Conservation (phyloP, 306 rosid genomes). For the Neltuma alba region DNA sequence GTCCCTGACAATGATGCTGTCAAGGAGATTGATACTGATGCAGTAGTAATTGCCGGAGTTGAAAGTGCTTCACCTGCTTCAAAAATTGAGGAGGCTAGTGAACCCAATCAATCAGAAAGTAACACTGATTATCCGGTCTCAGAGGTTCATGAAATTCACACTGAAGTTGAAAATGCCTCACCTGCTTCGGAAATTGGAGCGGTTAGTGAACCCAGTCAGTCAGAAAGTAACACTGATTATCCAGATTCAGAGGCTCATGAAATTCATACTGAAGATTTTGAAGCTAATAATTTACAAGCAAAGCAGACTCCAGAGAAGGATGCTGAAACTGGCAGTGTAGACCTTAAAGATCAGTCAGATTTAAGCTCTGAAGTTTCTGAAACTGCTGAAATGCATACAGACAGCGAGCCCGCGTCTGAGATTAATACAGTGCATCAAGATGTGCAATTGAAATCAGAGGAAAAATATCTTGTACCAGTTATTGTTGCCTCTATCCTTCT, state of each 20-base stretch:
- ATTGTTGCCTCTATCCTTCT: slow-evolving; percentile 28
- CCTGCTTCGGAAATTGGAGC: neutral
- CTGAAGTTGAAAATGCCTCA: slow-evolving; percentile 28
- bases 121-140: neutral
- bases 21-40: neutral
- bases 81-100: neutral
- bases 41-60: slow-evolving; percentile 10
- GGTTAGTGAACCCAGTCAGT: neutral
- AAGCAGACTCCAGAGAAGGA: neutral
- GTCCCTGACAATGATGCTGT: slow-evolving; percentile 5
- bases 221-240: neutral
- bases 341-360: slow-evolving; percentile 17
- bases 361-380: slow-evolving; percentile 17
- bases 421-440: neutral
- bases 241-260: slow-evolving; percentile 28
- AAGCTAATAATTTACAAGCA: slow-evolving; percentile 16
- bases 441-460: slow-evolving; percentile 19
- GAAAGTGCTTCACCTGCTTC: slow-evolving; percentile 22
- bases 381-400: neutral
- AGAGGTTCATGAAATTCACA: slow-evolving; percentile 20
- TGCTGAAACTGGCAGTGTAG: slow-evolving; percentile 8
- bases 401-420: neutral
- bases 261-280: slow-evolving; percentile 1
- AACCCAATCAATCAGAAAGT: neutral
- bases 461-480: slow-evolving; percentile 21